Evolutionary conservation across 495 filamentous ascomycete genomes (phyloP), one percentile per base, ranked within the genome.

Genomic region (Aspergillus coremiiformis): DNA sequence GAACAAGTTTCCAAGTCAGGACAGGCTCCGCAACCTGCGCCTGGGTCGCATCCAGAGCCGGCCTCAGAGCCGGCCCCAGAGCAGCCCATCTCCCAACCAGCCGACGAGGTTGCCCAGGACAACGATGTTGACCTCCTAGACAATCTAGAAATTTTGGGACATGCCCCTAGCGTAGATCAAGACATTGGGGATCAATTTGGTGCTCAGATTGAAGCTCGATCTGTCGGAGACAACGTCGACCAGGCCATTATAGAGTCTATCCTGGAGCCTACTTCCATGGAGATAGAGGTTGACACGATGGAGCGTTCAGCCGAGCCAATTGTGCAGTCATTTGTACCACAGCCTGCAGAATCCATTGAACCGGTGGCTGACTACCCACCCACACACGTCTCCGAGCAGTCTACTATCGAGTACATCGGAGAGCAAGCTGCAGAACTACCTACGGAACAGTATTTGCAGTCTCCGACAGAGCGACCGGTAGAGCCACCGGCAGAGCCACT

Each of bases 111-210:
- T 7, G 49, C 4, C 8, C 52, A 55, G 15, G 39, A 26, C 19
- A 48, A 45, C 8, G 56, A 58, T 2, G 27, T 51, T 20, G 54
- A 61, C 48, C 35, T 66, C 4, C 33, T 66, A 3, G 58, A 53
- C 43, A 55, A 44, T 24, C 37, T 66, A 22, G 63, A 66, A 48
- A 63, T 60, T 32, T 47, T 66, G 37, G 52, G 44, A 7, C 44
- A 48, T 23, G 32, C 21, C 5, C 32, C 14, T 20, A 29, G 29
- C 8, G 21, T 9, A 49, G 35, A 49, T 7, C 27, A 47, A 47
- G 39, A 7, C 6, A 23, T 17, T 22, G 24, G 30, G 5, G 2
- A 17, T 14, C 33, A n/a, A 23, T 4, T 22, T 39, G 33, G 15
- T 21, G 42, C 33, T 29, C 14, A 53, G 22, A 35, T 21, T 11